A percentile compares a stretch with the other conserved stretches of the same genome.
phyloP scores from a whole-genome alignment of 108 stramenopile species.

The Nannochloropsis gaditana region DNA sequence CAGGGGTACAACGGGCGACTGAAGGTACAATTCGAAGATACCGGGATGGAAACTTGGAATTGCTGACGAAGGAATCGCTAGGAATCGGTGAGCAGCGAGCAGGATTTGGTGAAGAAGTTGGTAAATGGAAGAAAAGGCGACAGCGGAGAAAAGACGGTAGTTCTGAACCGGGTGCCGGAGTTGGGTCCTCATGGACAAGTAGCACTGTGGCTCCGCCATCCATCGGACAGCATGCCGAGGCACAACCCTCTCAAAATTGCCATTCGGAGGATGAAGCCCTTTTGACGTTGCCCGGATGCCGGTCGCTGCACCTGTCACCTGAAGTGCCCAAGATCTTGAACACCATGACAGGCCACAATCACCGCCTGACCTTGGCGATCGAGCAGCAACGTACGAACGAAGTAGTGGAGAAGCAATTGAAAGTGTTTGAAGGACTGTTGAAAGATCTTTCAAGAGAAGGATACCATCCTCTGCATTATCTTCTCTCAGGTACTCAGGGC shows the following conservation, averaged over 20 bases:
- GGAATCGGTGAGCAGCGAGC: background rate
- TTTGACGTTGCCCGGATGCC: slow-evolving; percentile 8
- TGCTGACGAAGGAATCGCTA: background rate
- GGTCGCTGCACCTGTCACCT: background rate
- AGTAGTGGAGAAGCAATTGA: background rate
- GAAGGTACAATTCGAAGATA: too few species aligned
- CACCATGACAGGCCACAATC: background rate
- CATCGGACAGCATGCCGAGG: background rate
- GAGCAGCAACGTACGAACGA: background rate
- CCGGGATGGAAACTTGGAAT: background rate
- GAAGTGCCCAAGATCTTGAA: slow-evolving; percentile 2
- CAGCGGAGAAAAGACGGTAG: background rate
- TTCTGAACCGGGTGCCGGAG: background rate
- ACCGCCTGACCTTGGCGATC: background rate
- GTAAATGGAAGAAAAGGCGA: background rate
- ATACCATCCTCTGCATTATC: background rate
- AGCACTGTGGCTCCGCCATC: background rate
- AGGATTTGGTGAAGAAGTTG: background rate
- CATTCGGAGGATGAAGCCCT: background rate
- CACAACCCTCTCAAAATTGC: background rate
- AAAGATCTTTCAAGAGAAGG: background rate
- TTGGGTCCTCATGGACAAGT: background rate
- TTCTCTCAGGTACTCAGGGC: background rate
- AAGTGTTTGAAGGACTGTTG: background rate
- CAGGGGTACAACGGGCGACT: background rate